A percentile compares a stretch with the other conserved stretches of the same genome.
Evolutionary conservation across 192 early-diverging fungal genomes (phyloP).

Genomic region (Backusella mclennaniae): DNA sequence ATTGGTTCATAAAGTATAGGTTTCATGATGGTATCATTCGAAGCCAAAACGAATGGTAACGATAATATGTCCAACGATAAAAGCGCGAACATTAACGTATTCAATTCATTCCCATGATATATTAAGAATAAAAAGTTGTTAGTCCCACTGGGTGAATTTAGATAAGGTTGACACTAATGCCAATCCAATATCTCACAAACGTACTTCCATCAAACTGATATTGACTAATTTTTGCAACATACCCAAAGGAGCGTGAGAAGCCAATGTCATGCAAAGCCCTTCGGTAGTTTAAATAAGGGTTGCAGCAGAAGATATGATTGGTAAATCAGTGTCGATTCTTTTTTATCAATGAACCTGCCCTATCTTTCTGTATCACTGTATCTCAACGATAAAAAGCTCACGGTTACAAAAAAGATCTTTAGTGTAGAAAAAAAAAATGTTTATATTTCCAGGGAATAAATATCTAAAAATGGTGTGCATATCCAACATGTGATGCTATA

Average conservation of each 20-base stretch:
- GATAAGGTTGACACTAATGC: background rate
- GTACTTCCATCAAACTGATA: background rate
- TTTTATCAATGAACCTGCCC: background rate
- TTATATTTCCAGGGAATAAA: background rate
- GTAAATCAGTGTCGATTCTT: background rate
- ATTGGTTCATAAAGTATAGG: too few species aligned
- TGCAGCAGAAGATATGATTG: background rate
- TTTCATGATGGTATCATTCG: too few species aligned
- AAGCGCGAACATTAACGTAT: background rate
- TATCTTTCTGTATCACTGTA: background rate
- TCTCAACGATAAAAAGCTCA: background rate
- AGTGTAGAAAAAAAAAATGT: background rate
- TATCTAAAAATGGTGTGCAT: background rate
- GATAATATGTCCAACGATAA: background rate
- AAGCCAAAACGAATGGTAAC: too few species aligned
- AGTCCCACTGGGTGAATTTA: background rate
- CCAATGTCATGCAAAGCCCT: background rate
- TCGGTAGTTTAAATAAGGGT: background rate
- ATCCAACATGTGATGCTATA: background rate
- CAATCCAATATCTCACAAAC: background rate
- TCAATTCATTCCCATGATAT: background rate
- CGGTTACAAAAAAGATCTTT: background rate
- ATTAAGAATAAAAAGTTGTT: background rate
- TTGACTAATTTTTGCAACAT: constrained; percentile 2
- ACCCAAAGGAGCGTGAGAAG: constrained; percentile 1